Evolutionary conservation across 2,329 filamentous ascomycete genomes (phyloP), one percentile per base, ranked within the genome.

Genomic region (Cryoendolithus antarcticus): DNA sequence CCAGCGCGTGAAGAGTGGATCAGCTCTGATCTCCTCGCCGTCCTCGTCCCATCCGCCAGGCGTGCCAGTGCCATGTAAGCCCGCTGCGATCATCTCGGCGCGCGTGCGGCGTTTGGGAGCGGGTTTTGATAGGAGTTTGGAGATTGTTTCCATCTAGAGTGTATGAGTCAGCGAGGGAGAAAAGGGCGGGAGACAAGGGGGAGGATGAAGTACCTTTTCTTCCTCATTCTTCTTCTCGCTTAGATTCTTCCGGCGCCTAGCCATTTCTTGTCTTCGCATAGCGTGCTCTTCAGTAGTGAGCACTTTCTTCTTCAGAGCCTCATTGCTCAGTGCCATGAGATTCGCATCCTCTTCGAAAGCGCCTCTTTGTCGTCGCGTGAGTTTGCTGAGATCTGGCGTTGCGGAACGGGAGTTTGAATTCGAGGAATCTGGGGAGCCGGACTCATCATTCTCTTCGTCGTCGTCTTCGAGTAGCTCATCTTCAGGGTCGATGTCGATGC

Each of bases 101-200:
- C 61, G 54, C 4, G 64, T 63, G 13, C 64, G 62, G 30, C 66
- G 64, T 60, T 89, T 88, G 15, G 83, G 80, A 1, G 83, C 82
- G 58, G 88, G 84, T 57, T 88, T 86, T 61, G 86, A 86, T 38
- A 91, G 75, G 2, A 91, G 75, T 53, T 88, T 86, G 67, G 91
- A 88, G 71, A 91, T 89, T 0, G 84, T 91, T 67, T 89, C 84
- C 74, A 86, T 84, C 82, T 88, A 41, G 2, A n/a, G 12, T 30
- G 11, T 34, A 41, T 45, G 29, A 33, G 15, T n/a, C n/a, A n/a
- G n/a, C n/a, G n/a, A n/a, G n/a, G n/a, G n/a, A n/a, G n/a, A n/a
- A n/a, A n/a, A n/a, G n/a, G n/a, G n/a, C 11, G 32, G 5, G 8
- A n/a, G 30, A 36, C 15, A 8, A 11, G 30, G 9, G 9, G n/a